Evolutionary conservation across 345 rosid genomes (phyloP).

Genomic region (Camelina sativa): DNA sequence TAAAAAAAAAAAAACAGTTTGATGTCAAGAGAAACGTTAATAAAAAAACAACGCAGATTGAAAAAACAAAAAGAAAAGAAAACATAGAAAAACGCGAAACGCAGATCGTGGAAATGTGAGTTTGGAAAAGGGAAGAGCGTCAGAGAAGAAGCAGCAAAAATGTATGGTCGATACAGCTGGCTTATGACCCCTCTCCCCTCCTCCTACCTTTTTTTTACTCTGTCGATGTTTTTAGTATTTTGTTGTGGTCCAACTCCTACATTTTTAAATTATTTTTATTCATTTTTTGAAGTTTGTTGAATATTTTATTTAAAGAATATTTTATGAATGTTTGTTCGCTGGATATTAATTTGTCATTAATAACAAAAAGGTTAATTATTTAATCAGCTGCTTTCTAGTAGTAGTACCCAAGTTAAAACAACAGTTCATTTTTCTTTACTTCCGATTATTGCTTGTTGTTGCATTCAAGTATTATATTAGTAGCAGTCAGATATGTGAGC

Average conservation of each 20-base stretch:
- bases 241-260: slow-evolving; percentile 34
- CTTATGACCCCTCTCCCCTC: slow-evolving; percentile 23
- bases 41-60: slow-evolving; percentile 13
- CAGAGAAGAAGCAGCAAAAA: slow-evolving; percentile 35
- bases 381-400: neutral
- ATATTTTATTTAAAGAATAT: slow-evolving; percentile 36
- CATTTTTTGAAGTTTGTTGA: slow-evolving; percentile 29
- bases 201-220: slow-evolving; percentile 31
- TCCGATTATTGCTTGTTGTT: neutral
- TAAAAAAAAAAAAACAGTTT: neutral
- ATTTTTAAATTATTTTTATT: neutral
- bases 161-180: slow-evolving; percentile 46
- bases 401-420: slow-evolving; percentile 21
- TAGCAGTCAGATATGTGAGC: neutral
- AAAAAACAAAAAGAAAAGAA: neutral
- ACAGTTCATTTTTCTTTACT: neutral
- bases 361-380: slow-evolving; percentile 14
- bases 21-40: slow-evolving; percentile 35
- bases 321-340: slow-evolving; percentile 49
- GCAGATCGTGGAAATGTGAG: slow-evolving; percentile 37
- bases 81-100: slow-evolving; percentile 41
- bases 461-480: slow-evolving; percentile 5
- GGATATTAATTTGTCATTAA: slow-evolving; percentile 45
- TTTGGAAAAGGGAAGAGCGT: slow-evolving; percentile 17
- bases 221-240: slow-evolving; percentile 30